Conservation (phyloP, 768 basidiomycete genomes). For the Daedaleopsis sinensis region DNA sequence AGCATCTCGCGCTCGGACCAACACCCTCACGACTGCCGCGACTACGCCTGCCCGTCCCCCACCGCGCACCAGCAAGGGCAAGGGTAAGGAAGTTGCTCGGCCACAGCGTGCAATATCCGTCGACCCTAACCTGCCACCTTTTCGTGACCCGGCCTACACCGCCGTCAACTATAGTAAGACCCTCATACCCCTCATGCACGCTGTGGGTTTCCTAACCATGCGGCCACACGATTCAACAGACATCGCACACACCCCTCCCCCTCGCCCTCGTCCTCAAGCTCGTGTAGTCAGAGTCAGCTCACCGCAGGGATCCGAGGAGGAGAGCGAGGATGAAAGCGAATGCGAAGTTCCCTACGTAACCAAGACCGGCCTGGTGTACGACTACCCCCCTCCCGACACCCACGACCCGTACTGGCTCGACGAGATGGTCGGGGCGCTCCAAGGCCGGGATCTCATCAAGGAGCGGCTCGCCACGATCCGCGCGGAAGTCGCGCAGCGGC, state of each 20-base stretch:
- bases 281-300: neutral
- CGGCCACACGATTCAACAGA: neutral
- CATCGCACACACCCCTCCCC: neutral
- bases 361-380: neutral
- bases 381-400: constrained; percentile 8
- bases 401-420: constrained; percentile 11
- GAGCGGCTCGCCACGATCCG: neutral
- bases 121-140: neutral
- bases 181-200: neutral
- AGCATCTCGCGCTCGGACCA: neutral
- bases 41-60: neutral
- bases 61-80: constrained; percentile 3
- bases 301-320: too few species aligned
- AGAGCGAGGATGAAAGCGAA: neutral
- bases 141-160: neutral
- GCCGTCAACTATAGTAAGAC: neutral
- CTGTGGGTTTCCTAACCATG: neutral
- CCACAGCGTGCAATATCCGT: neutral
- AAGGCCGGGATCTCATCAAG: neutral
- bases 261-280: neutral
- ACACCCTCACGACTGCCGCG: neutral
- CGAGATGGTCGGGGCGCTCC: constrained; percentile 1
- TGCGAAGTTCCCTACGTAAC: neutral
- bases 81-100: constrained; percentile 6
- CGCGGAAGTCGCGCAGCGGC: neutral